Conservation (phyloP, 148 eudicot genomes). For the Fallopia convolvulus region DNA sequence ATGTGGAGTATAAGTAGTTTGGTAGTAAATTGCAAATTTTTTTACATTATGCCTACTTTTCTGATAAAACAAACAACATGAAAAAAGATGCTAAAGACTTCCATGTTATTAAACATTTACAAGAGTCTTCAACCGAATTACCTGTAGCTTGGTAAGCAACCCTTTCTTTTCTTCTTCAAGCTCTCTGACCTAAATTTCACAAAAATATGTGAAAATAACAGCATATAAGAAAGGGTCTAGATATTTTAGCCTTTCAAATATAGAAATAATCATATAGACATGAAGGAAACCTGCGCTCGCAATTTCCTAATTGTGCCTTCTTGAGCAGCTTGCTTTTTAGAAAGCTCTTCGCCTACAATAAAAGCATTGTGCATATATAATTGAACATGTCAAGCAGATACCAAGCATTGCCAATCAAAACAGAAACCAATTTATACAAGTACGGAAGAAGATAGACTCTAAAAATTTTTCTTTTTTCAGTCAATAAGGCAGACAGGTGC, state of each 20-base stretch:
- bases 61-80: not conserved
- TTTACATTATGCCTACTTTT: not conserved
- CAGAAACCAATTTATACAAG: not conserved
- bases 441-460: not conserved
- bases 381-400: not conserved
- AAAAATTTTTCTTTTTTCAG: not conserved
- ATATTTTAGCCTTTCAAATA: too few relatives aligned
- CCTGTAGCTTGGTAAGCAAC: conserved; percentile 78
- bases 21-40: not conserved
- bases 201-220: conserved; percentile 13
- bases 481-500: not conserved
- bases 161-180: conserved; percentile 99
- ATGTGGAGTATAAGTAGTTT: not conserved
- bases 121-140: conserved; percentile 19
- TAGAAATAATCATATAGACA: not conserved
- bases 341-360: conserved; percentile 82
- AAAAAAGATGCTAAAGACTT: not conserved
- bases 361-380: conserved; percentile 1
- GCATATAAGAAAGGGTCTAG: conserved; percentile 12
- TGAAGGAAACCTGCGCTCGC: conserved; percentile 75
- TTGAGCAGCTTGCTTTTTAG: conserved; percentile 98
- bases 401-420: not conserved
- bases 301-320: conserved; percentile 87
- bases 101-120: not conserved
- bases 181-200: conserved; percentile 88